Conservation (phyloP, 164 flowering plant species). For the Vitis rotundifolia region DNA sequence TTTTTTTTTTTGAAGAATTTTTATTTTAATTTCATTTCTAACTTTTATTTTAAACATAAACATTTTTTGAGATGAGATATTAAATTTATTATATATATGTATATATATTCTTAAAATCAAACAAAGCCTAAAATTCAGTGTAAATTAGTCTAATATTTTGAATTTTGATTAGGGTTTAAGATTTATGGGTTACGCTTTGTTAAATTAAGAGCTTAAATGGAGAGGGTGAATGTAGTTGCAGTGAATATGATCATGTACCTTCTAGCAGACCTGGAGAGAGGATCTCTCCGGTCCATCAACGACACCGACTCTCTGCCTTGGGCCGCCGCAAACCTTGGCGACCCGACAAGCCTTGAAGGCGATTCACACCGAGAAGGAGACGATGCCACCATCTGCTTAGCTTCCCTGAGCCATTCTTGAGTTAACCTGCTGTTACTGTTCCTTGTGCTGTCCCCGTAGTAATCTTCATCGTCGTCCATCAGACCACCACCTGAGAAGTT, state of each 20-base stretch:
- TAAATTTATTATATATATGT: too few relatives aligned
- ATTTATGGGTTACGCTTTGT: too few relatives aligned
- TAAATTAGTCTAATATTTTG: too few relatives aligned
- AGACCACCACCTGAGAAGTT: conserved; percentile 27
- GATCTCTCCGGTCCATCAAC: conserved; percentile 51
- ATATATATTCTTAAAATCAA: too few relatives aligned
- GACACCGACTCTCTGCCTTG: conserved; percentile 18
- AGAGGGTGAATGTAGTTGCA: not conserved
- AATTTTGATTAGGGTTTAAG: too few relatives aligned
- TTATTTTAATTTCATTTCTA: too few relatives aligned
- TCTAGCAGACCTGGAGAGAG: conserved; percentile 73
- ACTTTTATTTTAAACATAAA: too few relatives aligned
- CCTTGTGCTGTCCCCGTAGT: conserved; percentile 33
- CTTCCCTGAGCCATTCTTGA: conserved; percentile 77
- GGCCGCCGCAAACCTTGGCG: conserved; percentile 55
- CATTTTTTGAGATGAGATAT: too few relatives aligned
- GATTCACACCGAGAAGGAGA: conserved; percentile 56
- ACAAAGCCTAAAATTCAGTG: too few relatives aligned
- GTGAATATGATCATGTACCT: conserved; percentile 33
- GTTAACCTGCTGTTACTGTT: conserved; percentile 46
- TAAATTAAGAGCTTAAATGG: too few relatives aligned
- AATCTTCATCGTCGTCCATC: conserved; percentile 12
- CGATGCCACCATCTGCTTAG: conserved; percentile 59
- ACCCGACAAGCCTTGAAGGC: conserved; percentile 49
- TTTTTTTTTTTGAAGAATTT: too few relatives aligned